Evolutionary conservation across 768 basidiomycete genomes (phyloP).

Genomic region (Trichaptum fuscoviolaceum): DNA sequence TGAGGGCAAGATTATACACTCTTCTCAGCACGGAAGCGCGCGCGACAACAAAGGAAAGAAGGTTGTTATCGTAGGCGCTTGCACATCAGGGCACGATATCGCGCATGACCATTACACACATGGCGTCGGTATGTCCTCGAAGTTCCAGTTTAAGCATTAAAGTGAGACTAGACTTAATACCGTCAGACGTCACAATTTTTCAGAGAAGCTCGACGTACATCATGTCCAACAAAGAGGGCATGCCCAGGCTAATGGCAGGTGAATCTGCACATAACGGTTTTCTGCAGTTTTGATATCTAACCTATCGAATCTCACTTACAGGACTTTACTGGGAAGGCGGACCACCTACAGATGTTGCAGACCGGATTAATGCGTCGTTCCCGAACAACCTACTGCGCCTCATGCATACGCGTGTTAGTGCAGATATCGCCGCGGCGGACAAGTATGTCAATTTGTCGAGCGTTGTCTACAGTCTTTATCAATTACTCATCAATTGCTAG

Average conservation of each 20-base stretch:
- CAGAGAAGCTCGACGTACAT: constrained; percentile 51
- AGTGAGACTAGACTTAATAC: not conserved
- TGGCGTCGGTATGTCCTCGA: constrained; percentile 35
- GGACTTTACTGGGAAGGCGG: constrained; percentile 30
- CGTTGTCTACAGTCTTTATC: not conserved
- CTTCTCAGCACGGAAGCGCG: constrained; percentile 48
- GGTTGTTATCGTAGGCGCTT: constrained; percentile 63
- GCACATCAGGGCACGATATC: constrained; percentile 55
- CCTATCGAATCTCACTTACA: not conserved
- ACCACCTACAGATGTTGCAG: constrained; percentile 28
- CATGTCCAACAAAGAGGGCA: constrained; percentile 34
- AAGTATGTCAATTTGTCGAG: constrained; percentile 9
- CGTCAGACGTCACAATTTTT: constrained; percentile 49
- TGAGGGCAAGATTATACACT: constrained; percentile 60
- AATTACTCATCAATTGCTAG: not conserved
- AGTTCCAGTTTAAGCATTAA: no score
- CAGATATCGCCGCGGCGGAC: constrained; percentile 24
- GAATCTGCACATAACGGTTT: constrained; percentile 6
- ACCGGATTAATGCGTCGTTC: constrained; percentile 28
- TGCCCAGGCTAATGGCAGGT: constrained; percentile 27
- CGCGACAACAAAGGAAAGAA: constrained; percentile 61
- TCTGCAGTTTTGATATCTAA: not conserved
- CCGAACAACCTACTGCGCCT: constrained; percentile 24
- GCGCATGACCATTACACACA: constrained; percentile 39
- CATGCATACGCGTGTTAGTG: constrained; percentile 23